Base-by-base conservation (phyloP, 1,284 basidiomycete genomes). In the Pseudomicrostroma phylloplanum region DNA sequence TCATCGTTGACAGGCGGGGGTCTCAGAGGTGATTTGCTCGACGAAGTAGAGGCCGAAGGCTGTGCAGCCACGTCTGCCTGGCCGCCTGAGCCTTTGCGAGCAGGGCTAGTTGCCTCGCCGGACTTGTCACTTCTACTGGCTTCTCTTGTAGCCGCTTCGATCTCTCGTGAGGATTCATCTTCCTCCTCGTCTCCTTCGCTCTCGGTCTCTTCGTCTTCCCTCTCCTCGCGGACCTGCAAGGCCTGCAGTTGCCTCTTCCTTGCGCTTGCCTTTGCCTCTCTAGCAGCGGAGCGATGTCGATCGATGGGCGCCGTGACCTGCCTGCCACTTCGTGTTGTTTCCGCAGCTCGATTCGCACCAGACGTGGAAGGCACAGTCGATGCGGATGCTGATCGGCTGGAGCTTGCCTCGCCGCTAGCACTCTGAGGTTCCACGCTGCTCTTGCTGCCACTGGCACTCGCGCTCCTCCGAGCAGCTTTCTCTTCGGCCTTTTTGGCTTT, bases 81-180 rank as follows among this genome's bases (percentile, higher is more conserved):
- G 51, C 63, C 64, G 12, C 63, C 65, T 65, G 56, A 41, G 63
- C 51, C 15, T 62, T 57, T n/a, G 61, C 46, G 11, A 49, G 2
- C 59, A 40, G 55, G 12, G 40, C 30, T n/a, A 42, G 56, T 21
- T 2, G 26, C 12, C 9, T 60, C 39, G 6, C 19, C 42, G 4
- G 17, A 21, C 4, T 17, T 17, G 8, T 21, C 49, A 13, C 26
- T 25, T 25, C 42, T 54, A n/a, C n/a, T n/a, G n/a, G n/a, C n/a
- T 4, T 26, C 46, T 1, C 57, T 60, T 0, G 39, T 60, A 12
- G 53, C 58, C 1, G 58, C 57, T 6, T 2, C 41, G 4, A 21
- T 40, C 57, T 43, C 7, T 15, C 19, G 21, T 48, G 57, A 21
- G 6, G 40, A 17, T 11, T 61, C 59, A 23, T 63, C 58, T 17